Conservation (phyloP, 108 stramenopile genomes). For the Stephanodiscus triporus region DNA sequence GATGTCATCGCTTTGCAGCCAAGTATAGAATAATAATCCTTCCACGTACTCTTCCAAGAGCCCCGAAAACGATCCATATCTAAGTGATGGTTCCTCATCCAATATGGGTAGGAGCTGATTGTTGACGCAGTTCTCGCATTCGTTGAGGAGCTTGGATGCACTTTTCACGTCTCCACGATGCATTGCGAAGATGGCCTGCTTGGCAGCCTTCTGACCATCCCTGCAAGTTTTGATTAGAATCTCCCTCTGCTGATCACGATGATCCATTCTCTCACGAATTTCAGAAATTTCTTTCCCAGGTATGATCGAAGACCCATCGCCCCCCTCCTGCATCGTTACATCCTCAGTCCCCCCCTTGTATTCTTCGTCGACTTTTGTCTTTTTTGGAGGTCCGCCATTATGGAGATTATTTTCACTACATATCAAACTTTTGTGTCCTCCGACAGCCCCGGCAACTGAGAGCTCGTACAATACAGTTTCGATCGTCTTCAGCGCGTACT, state of each 20-base stretch:
- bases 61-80: conserved; percentile 71
- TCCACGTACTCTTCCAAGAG: conserved; percentile 94
- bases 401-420: background rate
- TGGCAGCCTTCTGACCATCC: conserved; percentile 92
- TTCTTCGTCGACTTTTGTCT: conserved; percentile 28
- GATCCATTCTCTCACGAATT: conserved; percentile 73
- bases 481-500: conserved; percentile 73
- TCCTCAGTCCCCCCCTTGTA: conserved; percentile 12
- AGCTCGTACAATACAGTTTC: conserved; percentile 92
- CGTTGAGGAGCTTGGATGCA: conserved; percentile 57
- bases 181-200: conserved; percentile 91
- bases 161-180: conserved; percentile 73
- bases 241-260: conserved; percentile 85
- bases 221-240: conserved; percentile 86
- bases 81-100: conserved; percentile 76
- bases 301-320: conserved; percentile 15
- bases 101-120: conserved; percentile 76
- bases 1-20: conserved; percentile 61
- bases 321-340: conserved; percentile 16
- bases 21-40: conserved; percentile 87
- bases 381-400: conserved; percentile 15
- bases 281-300: conserved; percentile 58
- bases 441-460: conserved; percentile 57
- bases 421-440: background rate
- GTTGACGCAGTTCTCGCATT: conserved; percentile 70